Evolutionary conservation across 768 basidiomycete genomes (phyloP).

Genomic region (Termitomyces sp.): DNA sequence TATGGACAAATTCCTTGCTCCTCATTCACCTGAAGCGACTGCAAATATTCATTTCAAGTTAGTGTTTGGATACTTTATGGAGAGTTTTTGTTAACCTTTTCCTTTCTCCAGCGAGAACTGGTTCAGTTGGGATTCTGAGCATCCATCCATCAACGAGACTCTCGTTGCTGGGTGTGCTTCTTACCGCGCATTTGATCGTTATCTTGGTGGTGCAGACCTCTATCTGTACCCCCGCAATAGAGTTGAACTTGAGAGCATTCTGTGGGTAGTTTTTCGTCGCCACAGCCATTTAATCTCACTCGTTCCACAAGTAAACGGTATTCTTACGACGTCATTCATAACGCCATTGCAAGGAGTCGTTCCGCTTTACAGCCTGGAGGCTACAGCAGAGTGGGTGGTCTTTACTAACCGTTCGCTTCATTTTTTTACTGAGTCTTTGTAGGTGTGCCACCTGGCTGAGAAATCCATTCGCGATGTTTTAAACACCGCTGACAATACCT

Average conservation of each 20-base stretch:
- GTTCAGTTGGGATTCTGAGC: slow-evolving; percentile 64
- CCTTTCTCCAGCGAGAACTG: slow-evolving; percentile 50
- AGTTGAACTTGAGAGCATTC: slow-evolving; percentile 61
- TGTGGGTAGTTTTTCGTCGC: slow-evolving; percentile 40
- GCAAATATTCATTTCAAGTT: slow-evolving; percentile 68
- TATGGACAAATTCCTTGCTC: slow-evolving; percentile 72
- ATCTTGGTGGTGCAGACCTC: slow-evolving; percentile 63
- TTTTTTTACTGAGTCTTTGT: neutral
- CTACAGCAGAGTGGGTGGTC: slow-evolving; percentile 35
- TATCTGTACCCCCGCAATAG: slow-evolving; percentile 63
- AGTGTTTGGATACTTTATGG: slow-evolving; percentile 15
- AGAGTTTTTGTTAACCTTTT: slow-evolving; percentile 10
- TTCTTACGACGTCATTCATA: slow-evolving; percentile 76
- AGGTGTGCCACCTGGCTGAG: slow-evolving; percentile 70
- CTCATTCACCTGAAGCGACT: slow-evolving; percentile 67
- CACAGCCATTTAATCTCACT: slow-evolving; percentile 3
- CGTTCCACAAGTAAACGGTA: slow-evolving; percentile 53
- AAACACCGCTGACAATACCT: slow-evolving; percentile 60
- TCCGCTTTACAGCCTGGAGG: slow-evolving; percentile 53
- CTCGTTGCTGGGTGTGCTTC: slow-evolving; percentile 76
- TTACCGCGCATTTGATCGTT: slow-evolving; percentile 74
- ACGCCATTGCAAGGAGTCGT: slow-evolving; percentile 66
- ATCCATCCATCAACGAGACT: slow-evolving; percentile 64
- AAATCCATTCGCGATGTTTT: slow-evolving; percentile 67
- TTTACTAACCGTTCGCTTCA: neutral